These are phyloP conservation scores for Cyclanthera cordifolia DNA, from an alignment of 306 rosid genomes.

Conservation along the genomic window DNA sequence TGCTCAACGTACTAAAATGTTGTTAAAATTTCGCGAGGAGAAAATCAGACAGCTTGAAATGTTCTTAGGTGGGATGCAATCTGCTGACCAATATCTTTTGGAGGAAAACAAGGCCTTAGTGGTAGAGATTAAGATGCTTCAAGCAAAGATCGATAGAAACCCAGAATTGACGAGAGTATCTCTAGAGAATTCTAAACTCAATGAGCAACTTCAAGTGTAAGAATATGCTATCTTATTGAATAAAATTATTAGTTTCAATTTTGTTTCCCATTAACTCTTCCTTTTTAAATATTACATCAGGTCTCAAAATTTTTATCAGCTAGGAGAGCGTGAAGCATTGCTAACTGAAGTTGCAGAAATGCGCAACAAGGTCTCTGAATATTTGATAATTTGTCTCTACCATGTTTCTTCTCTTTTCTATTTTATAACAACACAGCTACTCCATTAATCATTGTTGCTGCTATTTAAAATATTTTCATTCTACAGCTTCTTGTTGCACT, in stretches of 20 bases:
- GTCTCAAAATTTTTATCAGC: slow-evolving; percentile 49
- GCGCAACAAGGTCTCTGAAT: slow-evolving; percentile 53
- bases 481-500: slow-evolving; percentile 46
- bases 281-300: slow-evolving; percentile 37
- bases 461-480: slow-evolving; percentile 19
- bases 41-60: slow-evolving; percentile 66
- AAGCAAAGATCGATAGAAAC: slow-evolving; percentile 36
- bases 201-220: slow-evolving; percentile 51
- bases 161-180: slow-evolving; percentile 41
- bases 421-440: neutral
- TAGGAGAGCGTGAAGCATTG: slow-evolving; percentile 73
- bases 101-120: slow-evolving; percentile 60
- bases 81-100: slow-evolving; percentile 55
- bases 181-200: slow-evolving; percentile 54
- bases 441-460: slow-evolving; percentile 17
- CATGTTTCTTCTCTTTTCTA: slow-evolving; percentile 11
- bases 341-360: slow-evolving; percentile 61
- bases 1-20: slow-evolving; percentile 30
- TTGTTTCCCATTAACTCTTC: slow-evolving; percentile 22
- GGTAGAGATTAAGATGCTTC: slow-evolving; percentile 53
- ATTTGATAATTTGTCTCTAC: slow-evolving; percentile 3
- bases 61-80: slow-evolving; percentile 46
- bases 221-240: slow-evolving; percentile 18
- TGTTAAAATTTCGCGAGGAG: slow-evolving; percentile 50
- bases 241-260: slow-evolving; percentile 15